Percentiles rank a stretch among this genome's conserved stretches.
Evolutionary conservation across 2,329 filamentous ascomycete genomes (phyloP).

Genomic region (Phyllosticta capitalensis): DNA sequence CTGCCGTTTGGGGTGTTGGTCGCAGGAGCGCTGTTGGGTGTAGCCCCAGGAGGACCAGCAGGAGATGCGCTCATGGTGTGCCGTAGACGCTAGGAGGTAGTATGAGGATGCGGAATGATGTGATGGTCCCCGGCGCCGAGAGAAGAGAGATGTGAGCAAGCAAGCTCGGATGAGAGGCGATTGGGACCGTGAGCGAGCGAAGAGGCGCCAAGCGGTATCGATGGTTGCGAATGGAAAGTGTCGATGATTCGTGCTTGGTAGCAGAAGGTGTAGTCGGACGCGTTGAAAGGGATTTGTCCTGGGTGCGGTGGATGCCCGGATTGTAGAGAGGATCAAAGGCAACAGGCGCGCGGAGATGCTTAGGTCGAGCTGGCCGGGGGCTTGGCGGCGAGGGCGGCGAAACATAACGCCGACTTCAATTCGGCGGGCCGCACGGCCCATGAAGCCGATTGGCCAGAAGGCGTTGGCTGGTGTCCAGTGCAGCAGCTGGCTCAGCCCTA

Average conservation of each 20-base stretch:
- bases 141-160: not conserved
- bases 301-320: no score
- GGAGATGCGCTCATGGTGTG: slow-evolving; percentile 16
- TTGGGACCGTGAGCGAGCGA: not conserved
- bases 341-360: no score
- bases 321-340: no score
- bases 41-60: slow-evolving; percentile 19
- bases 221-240: not conserved
- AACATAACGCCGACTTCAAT: no score
- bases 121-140: not conserved
- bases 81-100: not conserved
- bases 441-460: no score
- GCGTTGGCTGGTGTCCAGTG: no score
- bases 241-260: not conserved
- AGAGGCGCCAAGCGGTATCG: not conserved
- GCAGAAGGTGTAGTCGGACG: not conserved
- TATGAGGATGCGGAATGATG: not conserved
- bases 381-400: no score
- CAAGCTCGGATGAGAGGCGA: not conserved
- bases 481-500: no score
- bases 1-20: slow-evolving; percentile 24
- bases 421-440: no score
- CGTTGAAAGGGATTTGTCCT: not conserved
- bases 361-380: no score
- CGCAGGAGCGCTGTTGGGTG: slow-evolving; percentile 13